Evolutionary conservation across 495 filamentous ascomycete genomes (phyloP), one percentile per base, ranked within the genome.

Genomic region (Apodospora peruviana): DNA sequence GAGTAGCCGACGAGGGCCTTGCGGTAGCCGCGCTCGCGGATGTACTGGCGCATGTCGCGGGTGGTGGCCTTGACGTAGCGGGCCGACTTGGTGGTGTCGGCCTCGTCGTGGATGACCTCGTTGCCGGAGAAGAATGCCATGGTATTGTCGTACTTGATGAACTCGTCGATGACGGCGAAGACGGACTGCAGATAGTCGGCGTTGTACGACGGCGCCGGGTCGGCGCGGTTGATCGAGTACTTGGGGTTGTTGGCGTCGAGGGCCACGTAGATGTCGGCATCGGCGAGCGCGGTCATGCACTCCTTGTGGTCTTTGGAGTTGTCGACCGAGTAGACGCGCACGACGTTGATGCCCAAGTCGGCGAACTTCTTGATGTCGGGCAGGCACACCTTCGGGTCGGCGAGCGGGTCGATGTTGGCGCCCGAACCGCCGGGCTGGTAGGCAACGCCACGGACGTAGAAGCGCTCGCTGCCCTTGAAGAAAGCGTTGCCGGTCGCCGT

Each of bases 111-210:
- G 77, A 96, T 91, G 55, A 96, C 90, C 73, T 98, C 93, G 67
- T 98, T 97, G 39, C 88, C 93, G 19, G 91, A 94, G 78, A 96
- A 96, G 84, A 97, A 97, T 46, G 87, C 86, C 46, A 96, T 75
- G 23, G 87, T 91, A 75, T 98, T 98, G 74, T 73, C 67, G 71
- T 96, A 98, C 61, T 87, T 84, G 56, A 78, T 77, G 61, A 98
- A 96, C 51, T 78, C 83, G 64, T 97, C 91, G 52, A 97, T 83
- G 57, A 91, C 96, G 17, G 91, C 87, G 62, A 97, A 97, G 65
- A 96, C 72, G 71, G 85, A 91, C 72, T 96, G 90, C 22, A 96
- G 80, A 60, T 98, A 98, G 43, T 81, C 81, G 44, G 82, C 78
- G 66, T 96, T 98, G 82, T 98, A 98, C 8, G 91, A 96, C 3